phyloP scores from a whole-genome alignment of 352 stramenopile species.

The Phytophthora chlamydospora region DNA sequence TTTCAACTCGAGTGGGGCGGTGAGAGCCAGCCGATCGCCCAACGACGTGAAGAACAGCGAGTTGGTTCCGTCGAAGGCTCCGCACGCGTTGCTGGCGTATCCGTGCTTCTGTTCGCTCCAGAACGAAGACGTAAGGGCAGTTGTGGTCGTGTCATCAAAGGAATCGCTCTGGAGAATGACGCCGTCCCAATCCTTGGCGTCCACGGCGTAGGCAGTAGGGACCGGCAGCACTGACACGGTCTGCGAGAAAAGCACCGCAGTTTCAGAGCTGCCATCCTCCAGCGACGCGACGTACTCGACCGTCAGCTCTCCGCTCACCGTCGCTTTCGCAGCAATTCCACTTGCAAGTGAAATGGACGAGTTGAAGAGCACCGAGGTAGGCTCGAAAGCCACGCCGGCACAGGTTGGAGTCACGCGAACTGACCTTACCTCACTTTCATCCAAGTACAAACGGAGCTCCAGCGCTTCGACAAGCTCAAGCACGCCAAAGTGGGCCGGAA shows the following conservation, averaged over 20 bases:
- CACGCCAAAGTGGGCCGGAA: constrained; percentile 39
- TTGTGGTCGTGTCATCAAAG: constrained; percentile 45
- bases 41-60: constrained; percentile 73
- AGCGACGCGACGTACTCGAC: constrained; percentile 42
- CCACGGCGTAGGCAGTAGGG: constrained; percentile 42
- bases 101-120: constrained; percentile 65
- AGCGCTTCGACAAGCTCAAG: constrained; percentile 43
- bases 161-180: constrained; percentile 63
- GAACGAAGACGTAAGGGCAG: constrained; percentile 35
- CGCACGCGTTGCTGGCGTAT: constrained; percentile 61
- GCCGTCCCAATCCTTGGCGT: constrained; percentile 48
- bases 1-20: constrained; percentile 44
- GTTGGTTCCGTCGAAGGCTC: constrained; percentile 41
- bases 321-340: constrained; percentile 25
- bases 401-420: constrained; percentile 45
- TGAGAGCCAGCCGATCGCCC: constrained; percentile 55
- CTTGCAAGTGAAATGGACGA: constrained; percentile 12
- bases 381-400: constrained; percentile 38
- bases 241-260: constrained; percentile 19
- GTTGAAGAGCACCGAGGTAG: constrained; percentile 34
- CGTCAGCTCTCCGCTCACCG: constrained; percentile 20
- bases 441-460: constrained; percentile 52
- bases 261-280: constrained; percentile 10
- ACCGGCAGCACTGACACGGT: constrained; percentile 44
- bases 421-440: constrained; percentile 3